Evolutionary conservation across 2,329 filamentous ascomycete species (phyloP), one percentile per base, ranked within the genome.

Genomic region (Shiraia bambusicola): DNA sequence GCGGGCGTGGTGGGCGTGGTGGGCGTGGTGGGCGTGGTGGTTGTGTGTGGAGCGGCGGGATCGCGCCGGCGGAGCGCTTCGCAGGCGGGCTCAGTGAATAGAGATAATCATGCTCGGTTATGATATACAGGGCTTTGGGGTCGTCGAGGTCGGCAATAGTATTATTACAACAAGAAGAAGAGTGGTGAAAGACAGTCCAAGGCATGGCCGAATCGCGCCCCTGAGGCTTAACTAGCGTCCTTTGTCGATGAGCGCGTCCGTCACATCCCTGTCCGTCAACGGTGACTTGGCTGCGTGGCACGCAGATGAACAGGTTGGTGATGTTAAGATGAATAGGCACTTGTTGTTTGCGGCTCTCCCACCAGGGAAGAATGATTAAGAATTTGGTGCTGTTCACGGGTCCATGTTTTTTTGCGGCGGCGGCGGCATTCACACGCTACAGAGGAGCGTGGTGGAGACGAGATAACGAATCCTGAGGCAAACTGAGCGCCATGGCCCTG

Each of bases 81-180:
- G 47, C 58, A 50, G 50, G 50, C 40, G 47, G 54, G 48, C 58
- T 68, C 52, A 69, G 45, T 31, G 65, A 59, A 40, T 46, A 56
- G 55, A 56, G 56, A 51, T 66, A 66, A 45, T 63, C 63, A 54
- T 66, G 60, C 53, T 65, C 66, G 30, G 61, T 60, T 37, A 68
- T 58, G 31, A 65, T 61, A 45, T 63, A 63, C 34, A 68, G 61
- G 36, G 49, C 49, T n/a, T 52, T 38, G 28, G 29, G 38, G 6
- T 45, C n/a, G n/a, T n/a, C n/a, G 50, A 48, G 56, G 31, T 52
- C 40, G 34, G 31, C 44, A 31, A 17, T 15, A 22, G 29, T 34
- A 26, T 49, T 45, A 37, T 32, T 34, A 8, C 49, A 37, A 31
- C 33, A 42, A 25, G 37, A 41, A 34, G 46, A 28, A 32, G 38